Evolutionary conservation across 805 yeast species (phyloP).

Genomic region (Brettanomyces bruxellensis): DNA sequence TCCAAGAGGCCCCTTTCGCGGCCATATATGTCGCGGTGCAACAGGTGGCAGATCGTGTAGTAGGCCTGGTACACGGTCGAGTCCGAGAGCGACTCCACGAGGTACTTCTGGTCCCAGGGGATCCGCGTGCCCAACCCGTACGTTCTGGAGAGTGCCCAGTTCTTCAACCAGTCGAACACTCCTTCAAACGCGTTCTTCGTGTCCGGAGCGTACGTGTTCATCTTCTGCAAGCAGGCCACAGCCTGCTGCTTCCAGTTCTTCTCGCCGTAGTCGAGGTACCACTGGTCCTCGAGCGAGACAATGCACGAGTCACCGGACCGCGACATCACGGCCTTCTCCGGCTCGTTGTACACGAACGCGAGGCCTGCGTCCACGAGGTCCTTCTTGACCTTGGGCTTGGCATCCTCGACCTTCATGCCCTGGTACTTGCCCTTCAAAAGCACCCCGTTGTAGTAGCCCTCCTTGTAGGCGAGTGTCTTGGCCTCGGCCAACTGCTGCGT

Average conservation of each 20-base stretch:
- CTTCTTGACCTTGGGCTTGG: constrained; percentile 77
- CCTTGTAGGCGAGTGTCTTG: constrained; percentile 91
- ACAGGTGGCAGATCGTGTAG: constrained; percentile 80
- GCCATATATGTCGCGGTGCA: constrained; percentile 86
- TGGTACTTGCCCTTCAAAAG: constrained; percentile 73
- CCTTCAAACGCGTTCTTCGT: constrained; percentile 88
- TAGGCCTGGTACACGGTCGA: constrained; percentile 94
- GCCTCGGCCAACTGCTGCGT: constrained; percentile 79
- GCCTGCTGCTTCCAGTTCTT: constrained; percentile 78
- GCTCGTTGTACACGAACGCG: constrained; percentile 90
- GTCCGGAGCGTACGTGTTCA: constrained; percentile 77
- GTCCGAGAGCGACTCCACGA: constrained; percentile 92
- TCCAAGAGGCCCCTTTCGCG: constrained; percentile 60
- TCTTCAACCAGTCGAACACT: constrained; percentile 90
- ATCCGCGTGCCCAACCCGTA: constrained; percentile 91
- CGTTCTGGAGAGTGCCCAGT: constrained; percentile 97
- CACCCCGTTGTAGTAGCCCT: constrained; percentile 87
- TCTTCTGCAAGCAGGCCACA: constrained; percentile 60
- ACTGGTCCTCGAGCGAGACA: constrained; percentile 95
- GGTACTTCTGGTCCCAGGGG: constrained; percentile 94
- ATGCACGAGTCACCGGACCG: constrained; percentile 96
- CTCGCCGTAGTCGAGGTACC: constrained; percentile 98
- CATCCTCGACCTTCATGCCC: constrained; percentile 86
- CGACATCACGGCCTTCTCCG: constrained; percentile 81
- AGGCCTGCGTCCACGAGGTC: constrained; percentile 70